These are phyloP conservation scores for Lumnitzera racemosa DNA, from an alignment of 345 rosid species.

Conservation along the genomic window DNA sequence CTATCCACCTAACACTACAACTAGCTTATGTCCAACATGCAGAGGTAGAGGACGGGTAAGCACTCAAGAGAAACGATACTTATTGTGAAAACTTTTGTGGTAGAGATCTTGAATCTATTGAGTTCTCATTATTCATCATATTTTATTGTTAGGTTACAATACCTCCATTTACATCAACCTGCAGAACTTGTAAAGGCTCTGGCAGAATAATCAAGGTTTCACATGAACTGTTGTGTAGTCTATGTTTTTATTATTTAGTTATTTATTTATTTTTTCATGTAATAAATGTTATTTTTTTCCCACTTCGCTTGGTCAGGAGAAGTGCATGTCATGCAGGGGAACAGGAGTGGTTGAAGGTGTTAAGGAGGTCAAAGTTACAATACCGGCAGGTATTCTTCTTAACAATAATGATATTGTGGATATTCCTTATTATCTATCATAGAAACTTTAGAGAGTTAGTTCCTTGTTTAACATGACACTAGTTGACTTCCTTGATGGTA, in stretches of 20 bases:
- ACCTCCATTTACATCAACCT: constrained; percentile 88
- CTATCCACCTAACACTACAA: constrained; percentile 51
- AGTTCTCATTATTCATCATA: constrained; percentile 1
- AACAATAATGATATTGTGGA: background rate
- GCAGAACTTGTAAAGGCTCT: constrained; percentile 67
- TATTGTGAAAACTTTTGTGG: constrained; percentile 10
- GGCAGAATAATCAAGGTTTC: constrained; percentile 67
- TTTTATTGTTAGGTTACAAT: constrained; percentile 52
- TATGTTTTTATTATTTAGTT: background rate
- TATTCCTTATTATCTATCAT: constrained; percentile 12
- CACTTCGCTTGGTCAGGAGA: constrained; percentile 37
- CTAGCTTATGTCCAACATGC: constrained; percentile 61
- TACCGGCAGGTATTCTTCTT: constrained; percentile 56
- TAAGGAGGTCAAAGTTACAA: constrained; percentile 56
- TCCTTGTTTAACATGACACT: too few species aligned
- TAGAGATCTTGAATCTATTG: constrained; percentile 12
- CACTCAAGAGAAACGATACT: constrained; percentile 3
- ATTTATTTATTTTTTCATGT: constrained; percentile 5
- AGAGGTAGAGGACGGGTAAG: constrained; percentile 85
- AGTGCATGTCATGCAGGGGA: constrained; percentile 65
- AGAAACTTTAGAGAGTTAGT: background rate
- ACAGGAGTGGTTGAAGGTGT: constrained; percentile 72
- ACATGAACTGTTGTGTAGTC: constrained; percentile 8
- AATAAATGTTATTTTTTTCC: background rate
- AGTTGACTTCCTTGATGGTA: too few species aligned